Base-by-base conservation (phyloP, 2,329 filamentous ascomycete species). In the Colletotrichum trifolii region DNA sequence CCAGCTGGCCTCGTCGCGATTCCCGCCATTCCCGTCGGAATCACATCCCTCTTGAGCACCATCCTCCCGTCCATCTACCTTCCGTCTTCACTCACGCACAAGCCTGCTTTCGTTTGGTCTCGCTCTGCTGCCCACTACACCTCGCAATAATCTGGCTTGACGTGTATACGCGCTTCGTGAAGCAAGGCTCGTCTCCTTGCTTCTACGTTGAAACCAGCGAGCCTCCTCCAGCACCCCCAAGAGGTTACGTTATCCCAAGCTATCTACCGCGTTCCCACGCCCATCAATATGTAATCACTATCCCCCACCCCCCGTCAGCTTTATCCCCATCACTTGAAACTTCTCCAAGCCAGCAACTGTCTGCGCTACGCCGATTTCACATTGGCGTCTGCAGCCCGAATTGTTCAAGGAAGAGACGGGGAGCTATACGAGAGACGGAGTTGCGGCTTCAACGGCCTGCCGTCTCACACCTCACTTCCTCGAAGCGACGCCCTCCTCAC, bases 271-370 rank as follows among this genome's bases (percentile, higher is more conserved):
- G 49, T 52, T 62, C 39, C 33, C 42, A 17, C 13, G 42, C 33
- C 38, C 36, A 39, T 54, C 48, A 66, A 54, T n/a, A 66, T 66
- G 64, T 64, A 64, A 66, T 60, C 64, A 59, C 39, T 43, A 5
- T 15, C 49, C 62, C 54, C 54, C 36, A 17, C 35, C 25, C 55
- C 42, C 17, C 60, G 17, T 60, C 42, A 43, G 59, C 43, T 53
- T 39, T 45, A 40, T 25, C 40, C 35, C 58, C 33, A 48, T 53
- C 47, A 15, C 38, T n/a, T 53, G 52, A 43, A 42, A 45, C 40
- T 46, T 25, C 43, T 25, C 15, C 15, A 13, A 49, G 33, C n/a
- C n/a, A 10, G 38, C 34, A 40, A 25, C 40, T 53, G 34, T 36
- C 48, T 35, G 58, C 17, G 50, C 39, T 54, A 42, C 40, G 33